Evolutionary conservation across 805 yeast species (phyloP).

Genomic region (Wickerhamomyces ciferrii): DNA sequence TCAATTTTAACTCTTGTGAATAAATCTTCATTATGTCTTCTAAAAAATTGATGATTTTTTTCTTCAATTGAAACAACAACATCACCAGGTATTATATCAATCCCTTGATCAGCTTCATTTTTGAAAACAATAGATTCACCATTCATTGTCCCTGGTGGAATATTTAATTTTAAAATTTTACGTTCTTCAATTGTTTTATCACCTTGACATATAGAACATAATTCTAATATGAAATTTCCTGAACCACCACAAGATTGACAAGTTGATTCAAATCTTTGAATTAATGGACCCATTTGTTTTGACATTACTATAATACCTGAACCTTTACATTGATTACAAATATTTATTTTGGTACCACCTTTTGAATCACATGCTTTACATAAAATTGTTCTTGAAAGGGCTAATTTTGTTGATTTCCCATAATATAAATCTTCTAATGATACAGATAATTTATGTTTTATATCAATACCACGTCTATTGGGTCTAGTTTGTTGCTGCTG

Average conservation of each 20-base stretch:
- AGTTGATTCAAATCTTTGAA: constrained; percentile 93
- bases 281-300: constrained; percentile 99
- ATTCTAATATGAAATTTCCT: constrained; percentile 83
- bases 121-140: constrained; percentile 87
- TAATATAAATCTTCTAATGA: constrained; percentile 89
- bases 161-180: constrained; percentile 89
- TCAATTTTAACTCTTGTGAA: constrained; percentile 83
- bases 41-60: constrained; percentile 77
- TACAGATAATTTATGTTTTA: constrained; percentile 81
- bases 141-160: constrained; percentile 95
- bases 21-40: constrained; percentile 87
- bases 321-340: constrained; percentile 86
- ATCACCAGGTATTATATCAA: constrained; percentile 93
- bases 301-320: constrained; percentile 87
- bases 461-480: constrained; percentile 73
- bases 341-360: constrained; percentile 93
- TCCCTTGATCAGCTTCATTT: constrained; percentile 98
- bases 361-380: constrained; percentile 89
- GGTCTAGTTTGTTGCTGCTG: constrained; percentile 64
- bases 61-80: constrained; percentile 89
- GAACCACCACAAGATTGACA: constrained; percentile 92
- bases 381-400: constrained; percentile 84
- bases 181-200: constrained; percentile 83
- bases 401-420: constrained; percentile 92
- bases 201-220: constrained; percentile 85